Evolutionary conservation across 441 rosid genomes (phyloP), one percentile per base, ranked within the genome.

Genomic region (Cnidoscolus chayamansa): DNA sequence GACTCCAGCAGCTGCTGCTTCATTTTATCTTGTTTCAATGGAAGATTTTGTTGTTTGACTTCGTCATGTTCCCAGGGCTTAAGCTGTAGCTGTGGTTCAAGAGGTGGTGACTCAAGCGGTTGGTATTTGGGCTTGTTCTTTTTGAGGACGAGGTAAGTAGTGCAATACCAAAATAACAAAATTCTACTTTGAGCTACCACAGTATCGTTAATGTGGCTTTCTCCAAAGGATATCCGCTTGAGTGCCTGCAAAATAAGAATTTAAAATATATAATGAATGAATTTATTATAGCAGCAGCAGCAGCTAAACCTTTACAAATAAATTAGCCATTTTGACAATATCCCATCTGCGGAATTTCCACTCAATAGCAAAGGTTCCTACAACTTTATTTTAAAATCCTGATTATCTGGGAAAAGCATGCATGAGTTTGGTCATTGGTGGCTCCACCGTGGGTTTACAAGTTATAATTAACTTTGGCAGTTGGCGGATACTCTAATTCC

Each of bases 71-170:
- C 86, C n/a, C 76, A 17, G 59, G 86, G 81, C 68, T 88, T 86
- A 57, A 82, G 80, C 73, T 84, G 72, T 56, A 80, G 75, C 63
- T 35, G 80, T 70, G 79, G 75, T 73, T 78, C 68, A 15, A 56
- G 70, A 54, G 7, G 72, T 1, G 80, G 70, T 58, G 81, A 80
- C 85, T 90, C 94, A 35, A 94, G 94, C 78, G 51, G 84, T 76
- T 87, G 96, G 83, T 89, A 92, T 79, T 85, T 87, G 66, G 99
- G 97, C 72, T 87, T 89, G 84, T 90, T 92, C 79, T 85, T 89
- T 88, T 88, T 78, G 7, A 94, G 90, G 67, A 94, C 96, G 73
- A 89, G 77, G 85, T 89, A 94, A 20, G 96, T 89, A 62, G 92
- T 85, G 82, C 85, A 85, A 79, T 94, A 94, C 94, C 95, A 94